Base-by-base conservation (phyloP, 176 grass and related monocot genomes). In the Leersia perrieri region DNA sequence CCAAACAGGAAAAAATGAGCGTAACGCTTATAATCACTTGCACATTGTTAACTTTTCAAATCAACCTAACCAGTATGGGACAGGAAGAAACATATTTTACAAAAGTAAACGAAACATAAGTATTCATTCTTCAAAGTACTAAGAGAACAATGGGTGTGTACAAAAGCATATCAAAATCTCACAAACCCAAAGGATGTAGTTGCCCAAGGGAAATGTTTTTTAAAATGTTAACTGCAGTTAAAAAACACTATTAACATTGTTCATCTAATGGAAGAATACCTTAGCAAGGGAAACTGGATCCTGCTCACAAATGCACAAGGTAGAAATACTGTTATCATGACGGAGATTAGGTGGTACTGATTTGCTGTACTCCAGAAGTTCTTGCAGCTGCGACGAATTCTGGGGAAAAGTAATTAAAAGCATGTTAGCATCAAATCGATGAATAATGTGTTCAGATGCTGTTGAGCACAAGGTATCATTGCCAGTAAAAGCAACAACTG, bases 291-390 rank as follows among this genome's bases (percentile, higher is more conserved):
- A 70, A 84, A 98, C 84, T 55, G 92, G 79, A 63, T 86, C 75
- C 70, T 88, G 83, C 66, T 92, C 85, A 38, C 63, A 77, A 82
- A 98, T 81, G 72, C 88, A 98, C 78, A 98, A 78, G 42, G 92
- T 94, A 33, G 77, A 81, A 63, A 97, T 70, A 89, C 67, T 88
- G 77, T 75, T 71, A 76, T 97, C 94, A 81, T 97, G 94, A 63
- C 83, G 82, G 47, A 49, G 85, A 80, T 51, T 85, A 22, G 79
- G 75, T 80, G 81, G 72, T 20, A 87, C 55, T 33, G 78, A 91
- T 89, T 95, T 98, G 77, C 88, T 88, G 66, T 93, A 85, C 47
- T 98, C 84, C 82, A 98, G 63, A 76, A 98, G 92, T 66, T 98
- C 81, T 75, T 94, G 90, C 33, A 92, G 75, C 86, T 93, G 90